Percentiles rank a stretch among this genome's conserved stretches.
phyloP scores from a whole-genome alignment of 345 rosid species.

The Citrus trifoliata region DNA sequence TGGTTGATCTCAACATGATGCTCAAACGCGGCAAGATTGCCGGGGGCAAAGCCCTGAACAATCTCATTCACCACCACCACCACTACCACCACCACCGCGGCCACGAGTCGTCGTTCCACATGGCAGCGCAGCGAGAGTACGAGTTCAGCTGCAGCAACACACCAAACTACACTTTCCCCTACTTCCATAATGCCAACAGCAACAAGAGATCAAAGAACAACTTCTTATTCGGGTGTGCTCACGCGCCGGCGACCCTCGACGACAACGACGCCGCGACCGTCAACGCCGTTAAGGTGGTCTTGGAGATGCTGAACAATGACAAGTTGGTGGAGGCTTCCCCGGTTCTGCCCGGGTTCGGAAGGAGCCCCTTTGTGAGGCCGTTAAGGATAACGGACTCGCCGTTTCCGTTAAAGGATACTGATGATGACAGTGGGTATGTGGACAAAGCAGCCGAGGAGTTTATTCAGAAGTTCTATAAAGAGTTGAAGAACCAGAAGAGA shows the following conservation, averaged over 20 bases:
- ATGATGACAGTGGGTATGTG: slow-evolving; percentile 45
- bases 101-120: slow-evolving; percentile 7
- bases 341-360: slow-evolving; percentile 70
- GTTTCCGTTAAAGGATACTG: slow-evolving; percentile 53
- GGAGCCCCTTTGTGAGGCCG: slow-evolving; percentile 73
- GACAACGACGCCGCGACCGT: slow-evolving; percentile 46
- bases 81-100: slow-evolving; percentile 28
- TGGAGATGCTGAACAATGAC: slow-evolving; percentile 56
- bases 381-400: slow-evolving; percentile 95
- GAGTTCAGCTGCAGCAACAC: slow-evolving; percentile 97
- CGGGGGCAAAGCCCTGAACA: slow-evolving; percentile 46
- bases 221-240: slow-evolving; percentile 53
- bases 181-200: slow-evolving; percentile 27
- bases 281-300: slow-evolving; percentile 44
- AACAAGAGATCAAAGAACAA: slow-evolving; percentile 33
- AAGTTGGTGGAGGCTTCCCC: slow-evolving; percentile 60
- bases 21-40: slow-evolving; percentile 83
- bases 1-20: slow-evolving; percentile 67
- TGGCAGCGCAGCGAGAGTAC: slow-evolving; percentile 37
- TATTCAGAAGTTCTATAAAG: slow-evolving; percentile 68
- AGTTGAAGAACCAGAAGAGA: slow-evolving; percentile 54
- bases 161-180: slow-evolving; percentile 54
- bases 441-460: slow-evolving; percentile 86
- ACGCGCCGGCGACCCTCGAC: slow-evolving; percentile 54
- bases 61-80: slow-evolving; percentile 57